Base-by-base conservation (phyloP, 176 grass and related monocot genomes). In the Secale cereale region DNA sequence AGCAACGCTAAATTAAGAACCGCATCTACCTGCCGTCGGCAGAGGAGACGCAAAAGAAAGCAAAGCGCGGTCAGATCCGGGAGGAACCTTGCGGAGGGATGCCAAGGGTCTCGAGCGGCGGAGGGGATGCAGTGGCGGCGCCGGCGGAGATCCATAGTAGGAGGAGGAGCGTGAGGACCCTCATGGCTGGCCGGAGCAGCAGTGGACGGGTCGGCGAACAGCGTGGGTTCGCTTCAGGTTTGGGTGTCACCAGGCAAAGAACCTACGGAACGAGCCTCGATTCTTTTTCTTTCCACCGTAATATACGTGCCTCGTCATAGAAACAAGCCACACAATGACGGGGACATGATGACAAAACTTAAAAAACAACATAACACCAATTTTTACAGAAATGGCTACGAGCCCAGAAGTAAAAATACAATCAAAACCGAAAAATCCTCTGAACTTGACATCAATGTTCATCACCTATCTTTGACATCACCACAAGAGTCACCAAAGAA, bases 31-130 rank as follows among this genome's bases (percentile, higher is more conserved):
- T 33, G 78, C 56, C 6, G 35, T 76, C 28, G 20, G 26, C 76
- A 28, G 3, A 66, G 66, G 28, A 33, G 74, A 3, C 25, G 20
- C 39, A 37, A 23, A 43, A 64, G 26, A 71, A 36, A 59, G 82
- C 41, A 33, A 26, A 61, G 82, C 70, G 25, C 25, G 62, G 48
- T 16, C 72, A 82, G 89, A 91, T 91, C 85, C 77, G 29, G 79
- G 35, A 27, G 27, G 30, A 78, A 94, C 93, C 93, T 92, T 90
- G 90, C 76, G 93, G 93, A 9, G 90, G 76, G 72, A 94, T 94
- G 74, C 93, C 93, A 16, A 94, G 81, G 27, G 85, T 92, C 72
- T 88, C 87, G 52, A 91, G 90, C 31, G 85, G 60, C 22, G 40
- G 90, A 20, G 62, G 20, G 52, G 87, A 90, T 23, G 85, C 86